phyloP scores from a whole-genome alignment of 2,329 filamentous ascomycete genomes.

The Knufia petricola region DNA sequence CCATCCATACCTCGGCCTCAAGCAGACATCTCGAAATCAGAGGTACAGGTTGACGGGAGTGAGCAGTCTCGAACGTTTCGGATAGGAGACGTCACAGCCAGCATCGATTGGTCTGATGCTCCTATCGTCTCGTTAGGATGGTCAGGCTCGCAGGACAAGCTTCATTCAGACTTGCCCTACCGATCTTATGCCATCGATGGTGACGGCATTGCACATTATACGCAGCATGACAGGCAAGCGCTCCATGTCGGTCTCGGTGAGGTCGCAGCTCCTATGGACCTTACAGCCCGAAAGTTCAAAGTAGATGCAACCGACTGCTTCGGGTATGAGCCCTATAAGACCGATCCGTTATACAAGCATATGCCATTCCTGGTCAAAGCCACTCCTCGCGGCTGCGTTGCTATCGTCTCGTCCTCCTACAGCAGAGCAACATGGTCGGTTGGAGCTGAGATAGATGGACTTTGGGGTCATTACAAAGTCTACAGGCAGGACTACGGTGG shows the following conservation, averaged over 20 bases:
- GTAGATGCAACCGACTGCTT: slow-evolving; percentile 63
- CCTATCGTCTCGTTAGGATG: slow-evolving; percentile 51
- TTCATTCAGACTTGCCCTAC: slow-evolving; percentile 54
- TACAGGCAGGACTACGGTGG: slow-evolving; percentile 64
- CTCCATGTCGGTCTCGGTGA: slow-evolving; percentile 63
- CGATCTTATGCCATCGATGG: slow-evolving; percentile 58
- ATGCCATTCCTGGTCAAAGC: slow-evolving; percentile 63
- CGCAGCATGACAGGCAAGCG: slow-evolving; percentile 50
- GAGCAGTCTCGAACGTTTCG: slow-evolving; percentile 36
- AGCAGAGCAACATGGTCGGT: slow-evolving; percentile 55
- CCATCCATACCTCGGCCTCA: slow-evolving; percentile 47
- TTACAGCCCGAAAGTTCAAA: slow-evolving; percentile 56
- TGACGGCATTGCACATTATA: slow-evolving; percentile 55
- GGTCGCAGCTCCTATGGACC: slow-evolving; percentile 63
- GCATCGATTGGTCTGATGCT: slow-evolving; percentile 48
- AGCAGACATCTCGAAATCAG: slow-evolving; percentile 28
- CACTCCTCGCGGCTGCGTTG: slow-evolving; percentile 54
- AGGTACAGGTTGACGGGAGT: slow-evolving; percentile 27
- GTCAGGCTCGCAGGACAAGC: slow-evolving; percentile 21
- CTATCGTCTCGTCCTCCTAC: slow-evolving; percentile 58
- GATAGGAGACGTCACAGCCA: slow-evolving; percentile 43
- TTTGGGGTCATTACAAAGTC: slow-evolving; percentile 67
- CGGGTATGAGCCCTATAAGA: slow-evolving; percentile 61
- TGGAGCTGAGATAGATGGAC: slow-evolving; percentile 63
- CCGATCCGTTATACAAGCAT: slow-evolving; percentile 66